These are phyloP conservation scores for Botrytis aclada DNA, from an alignment of 2,329 filamentous ascomycete genomes.

Conservation along the genomic window DNA sequence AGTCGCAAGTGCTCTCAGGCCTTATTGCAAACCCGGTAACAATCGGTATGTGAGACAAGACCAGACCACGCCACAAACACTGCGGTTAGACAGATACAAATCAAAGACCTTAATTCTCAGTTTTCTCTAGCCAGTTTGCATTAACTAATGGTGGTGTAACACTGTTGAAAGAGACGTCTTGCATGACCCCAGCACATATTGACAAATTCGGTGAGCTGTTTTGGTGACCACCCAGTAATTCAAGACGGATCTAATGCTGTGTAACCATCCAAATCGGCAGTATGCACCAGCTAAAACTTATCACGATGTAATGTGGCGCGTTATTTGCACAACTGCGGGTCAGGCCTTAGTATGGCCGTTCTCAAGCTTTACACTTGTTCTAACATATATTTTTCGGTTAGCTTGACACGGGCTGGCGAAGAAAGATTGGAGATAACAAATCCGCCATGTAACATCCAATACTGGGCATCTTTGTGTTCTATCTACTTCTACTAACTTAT, in stretches of 20 bases:
- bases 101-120: neutral
- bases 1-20: neutral
- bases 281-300: neutral
- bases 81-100: neutral
- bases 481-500: neutral
- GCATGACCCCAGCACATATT: neutral
- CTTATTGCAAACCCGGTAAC: neutral
- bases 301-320: neutral
- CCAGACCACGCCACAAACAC: neutral
- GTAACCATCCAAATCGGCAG: neutral
- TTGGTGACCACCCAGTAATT: neutral
- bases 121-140: neutral
- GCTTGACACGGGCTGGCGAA: neutral
- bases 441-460: neutral
- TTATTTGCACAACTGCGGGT: neutral
- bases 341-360: neutral
- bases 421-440: neutral
- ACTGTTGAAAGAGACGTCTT: neutral
- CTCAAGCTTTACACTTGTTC: neutral
- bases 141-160: neutral
- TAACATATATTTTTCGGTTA: neutral
- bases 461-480: neutral
- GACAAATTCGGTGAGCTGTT: neutral
- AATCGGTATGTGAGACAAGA: neutral
- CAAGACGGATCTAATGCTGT: neutral